Conservation (phyloP, 768 basidiomycete genomes). For the Hortiboletus campestris region DNA sequence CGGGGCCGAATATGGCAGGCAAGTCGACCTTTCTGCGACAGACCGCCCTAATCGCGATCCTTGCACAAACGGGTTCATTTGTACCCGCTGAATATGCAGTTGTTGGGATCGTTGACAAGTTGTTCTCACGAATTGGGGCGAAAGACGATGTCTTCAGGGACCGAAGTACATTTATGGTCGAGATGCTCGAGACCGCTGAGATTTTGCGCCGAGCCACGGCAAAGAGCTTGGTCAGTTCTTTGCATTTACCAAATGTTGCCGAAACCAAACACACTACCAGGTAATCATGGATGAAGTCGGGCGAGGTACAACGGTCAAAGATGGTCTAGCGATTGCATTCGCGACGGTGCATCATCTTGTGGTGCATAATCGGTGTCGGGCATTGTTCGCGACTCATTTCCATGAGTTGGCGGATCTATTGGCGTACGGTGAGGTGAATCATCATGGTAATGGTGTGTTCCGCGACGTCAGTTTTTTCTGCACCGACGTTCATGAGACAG, state of each 20-base stretch:
- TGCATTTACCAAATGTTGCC: neutral
- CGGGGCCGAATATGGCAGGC: conserved; percentile 94
- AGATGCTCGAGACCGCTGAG: conserved; percentile 92
- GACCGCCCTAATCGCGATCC: conserved; percentile 81
- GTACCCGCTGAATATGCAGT: conserved; percentile 84
- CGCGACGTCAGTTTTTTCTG: conserved; percentile 78
- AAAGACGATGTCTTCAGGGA: conserved; percentile 94
- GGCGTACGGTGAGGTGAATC: conserved; percentile 46
- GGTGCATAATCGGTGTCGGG: conserved; percentile 66
- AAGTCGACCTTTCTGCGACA: conserved; percentile 94
- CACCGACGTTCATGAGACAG: conserved; percentile 78
- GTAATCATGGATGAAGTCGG: conserved; percentile 99
- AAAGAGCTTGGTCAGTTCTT: conserved; percentile 66
- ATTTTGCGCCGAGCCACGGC: conserved; percentile 84
- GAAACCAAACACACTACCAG: conserved; percentile 37
- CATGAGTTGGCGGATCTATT: conserved; percentile 90
- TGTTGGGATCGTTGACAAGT: conserved; percentile 83
- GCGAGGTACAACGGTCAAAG: conserved; percentile 87
- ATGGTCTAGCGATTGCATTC: conserved; percentile 93
- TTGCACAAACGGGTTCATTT: conserved; percentile 91
- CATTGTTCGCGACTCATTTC: conserved; percentile 99
- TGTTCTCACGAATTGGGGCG: conserved; percentile 94
- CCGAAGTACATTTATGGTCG: conserved; percentile 97
- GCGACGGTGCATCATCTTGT: conserved; percentile 83
- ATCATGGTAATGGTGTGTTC: conserved; percentile 48